Base-by-base conservation (phyloP, 1,284 basidiomycete genomes). In the Pseudozyma flocculosa region DNA sequence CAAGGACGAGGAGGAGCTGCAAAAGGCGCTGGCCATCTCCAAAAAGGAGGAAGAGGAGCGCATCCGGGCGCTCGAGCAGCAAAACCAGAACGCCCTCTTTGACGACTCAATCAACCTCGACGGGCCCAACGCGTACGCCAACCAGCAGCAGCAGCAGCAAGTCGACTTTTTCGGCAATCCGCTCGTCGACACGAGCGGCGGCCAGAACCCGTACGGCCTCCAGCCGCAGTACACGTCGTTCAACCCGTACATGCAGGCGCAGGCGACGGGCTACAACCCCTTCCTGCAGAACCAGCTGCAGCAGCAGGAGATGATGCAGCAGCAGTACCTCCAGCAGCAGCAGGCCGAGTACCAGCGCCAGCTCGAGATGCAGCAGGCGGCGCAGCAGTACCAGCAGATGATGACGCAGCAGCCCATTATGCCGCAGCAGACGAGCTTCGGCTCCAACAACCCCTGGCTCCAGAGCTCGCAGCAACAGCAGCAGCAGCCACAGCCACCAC, bases 381-480 rank as follows among this genome's bases (percentile, higher is more conserved):
- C 74, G n/a, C 72, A 74, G 50, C 79, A 79, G 51, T 77, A 78
- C 43, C 76, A 78, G 50, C 68, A 77, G 47, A 72, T 80, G 54
- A 80, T 80, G 75, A 79, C 78, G 41, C 79, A 80, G 59, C 65
- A 68, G 55, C 72, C 64, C 17, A 42, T 78, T 2, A 72, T 81
- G 53, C 80, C 84, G 7, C 84, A 85, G 62, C 82, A 80, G 19
- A 85, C 84, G 2, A 82, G 82, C 4, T 84, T 84, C 65, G 91
- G 92, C 15, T 90, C 90, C 40, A 97, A 97, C 83, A 97, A 97
- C 78, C 93, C 93, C 0, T 96, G 70, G 70, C 60, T 72, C 29
- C 59, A 55, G 36, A 50, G 45, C 5, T 54, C 52, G 14, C 59
- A 53, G 34, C 68, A 70, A 46, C 65, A 58, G 37, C 69, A 50